Conservation (phyloP, 83 land plant species). For the Diphasiastrum complanatum region DNA sequence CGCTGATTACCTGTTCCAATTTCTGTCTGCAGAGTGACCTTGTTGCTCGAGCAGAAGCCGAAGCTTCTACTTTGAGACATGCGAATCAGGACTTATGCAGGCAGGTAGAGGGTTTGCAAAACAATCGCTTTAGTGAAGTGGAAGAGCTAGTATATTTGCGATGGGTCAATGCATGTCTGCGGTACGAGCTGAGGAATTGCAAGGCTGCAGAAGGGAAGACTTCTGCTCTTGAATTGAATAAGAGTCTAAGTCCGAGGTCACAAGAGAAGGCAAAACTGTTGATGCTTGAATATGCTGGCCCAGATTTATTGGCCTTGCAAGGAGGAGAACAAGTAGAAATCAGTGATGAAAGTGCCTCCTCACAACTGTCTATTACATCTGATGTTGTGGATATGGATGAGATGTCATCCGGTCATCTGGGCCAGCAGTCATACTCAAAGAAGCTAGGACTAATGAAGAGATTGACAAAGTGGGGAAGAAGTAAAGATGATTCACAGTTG, state of each 20-base stretch:
- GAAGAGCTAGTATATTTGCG: slow-evolving; percentile 96
- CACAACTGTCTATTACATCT: slow-evolving; percentile 56
- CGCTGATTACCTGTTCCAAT: too few relatives aligned
- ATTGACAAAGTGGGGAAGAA: slow-evolving; percentile 85
- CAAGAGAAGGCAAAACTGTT: slow-evolving; percentile 86
- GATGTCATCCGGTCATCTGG: slow-evolving; percentile 26
- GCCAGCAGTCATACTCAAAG: slow-evolving; percentile 37
- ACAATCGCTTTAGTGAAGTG: slow-evolving; percentile 90
- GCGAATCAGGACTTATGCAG: slow-evolving; percentile 70
- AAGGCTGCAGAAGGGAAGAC: slow-evolving; percentile 65
- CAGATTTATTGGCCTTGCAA: slow-evolving; percentile 48
- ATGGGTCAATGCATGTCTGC: slow-evolving; percentile 98
- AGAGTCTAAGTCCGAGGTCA: slow-evolving; percentile 85
- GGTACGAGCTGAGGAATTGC: slow-evolving; percentile 79
- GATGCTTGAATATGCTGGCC: slow-evolving; percentile 83
- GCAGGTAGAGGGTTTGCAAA: slow-evolving; percentile 95
- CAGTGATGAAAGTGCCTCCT: slow-evolving; percentile 69
- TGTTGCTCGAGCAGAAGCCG: slow-evolving; percentile 56
- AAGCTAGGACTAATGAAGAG: slow-evolving; percentile 68
- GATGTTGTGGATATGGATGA: slow-evolving; percentile 77
- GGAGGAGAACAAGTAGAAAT: slow-evolving; percentile 54
- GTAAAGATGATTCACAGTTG: slow-evolving; percentile 61
- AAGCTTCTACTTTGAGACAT: slow-evolving; percentile 49
- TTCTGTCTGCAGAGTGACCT: slow-evolving; percentile 54
- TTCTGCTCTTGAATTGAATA: slow-evolving; percentile 79